A percentile compares a stretch with the other conserved stretches of the same genome.
Conservation (phyloP, 2,329 filamentous ascomycete genomes). For the Coccinonectria pachysandricola region DNA sequence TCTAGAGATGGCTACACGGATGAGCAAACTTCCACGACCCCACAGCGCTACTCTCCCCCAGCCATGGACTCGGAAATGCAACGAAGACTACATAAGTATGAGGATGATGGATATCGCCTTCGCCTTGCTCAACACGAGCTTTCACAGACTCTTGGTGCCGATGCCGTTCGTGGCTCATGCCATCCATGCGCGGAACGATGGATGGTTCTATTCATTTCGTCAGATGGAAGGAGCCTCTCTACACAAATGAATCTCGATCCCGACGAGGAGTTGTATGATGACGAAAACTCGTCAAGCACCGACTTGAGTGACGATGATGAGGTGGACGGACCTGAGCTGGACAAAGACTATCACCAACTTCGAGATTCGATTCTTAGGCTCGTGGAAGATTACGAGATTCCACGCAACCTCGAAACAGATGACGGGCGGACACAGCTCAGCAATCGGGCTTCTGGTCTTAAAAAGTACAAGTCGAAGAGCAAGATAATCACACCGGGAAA, state of each 20-base stretch:
- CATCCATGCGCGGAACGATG: constrained; percentile 77
- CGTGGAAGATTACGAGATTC: constrained; percentile 74
- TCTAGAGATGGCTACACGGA: constrained; percentile 55
- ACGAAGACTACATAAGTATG: constrained; percentile 40
- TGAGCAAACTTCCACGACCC: constrained; percentile 37
- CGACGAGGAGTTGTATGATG: constrained; percentile 55
- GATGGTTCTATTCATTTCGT: constrained; percentile 70
- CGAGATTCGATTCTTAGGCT: constrained; percentile 72
- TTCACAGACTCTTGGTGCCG: constrained; percentile 52
- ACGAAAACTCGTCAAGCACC: constrained; percentile 50
- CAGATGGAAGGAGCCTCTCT: constrained; percentile 59
- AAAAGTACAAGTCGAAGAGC: constrained; percentile 51
- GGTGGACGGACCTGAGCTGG: constrained; percentile 51
- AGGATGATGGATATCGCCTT: constrained; percentile 55
- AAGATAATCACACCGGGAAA: constrained; percentile 42
- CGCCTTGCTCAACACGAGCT: constrained; percentile 62
- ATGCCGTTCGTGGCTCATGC: constrained; percentile 55
- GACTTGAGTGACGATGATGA: constrained; percentile 53
- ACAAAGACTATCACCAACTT: constrained; percentile 71
- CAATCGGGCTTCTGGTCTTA: constrained; percentile 55
- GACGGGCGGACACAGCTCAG: constrained; percentile 55
- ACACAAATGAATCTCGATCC: constrained; percentile 63
- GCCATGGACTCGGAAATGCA: constrained; percentile 34
- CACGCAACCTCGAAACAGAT: constrained; percentile 52
- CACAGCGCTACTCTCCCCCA: constrained; percentile 45